phyloP scores from a whole-genome alignment of 352 stramenopile genomes.

The Phytophthora meadii region DNA sequence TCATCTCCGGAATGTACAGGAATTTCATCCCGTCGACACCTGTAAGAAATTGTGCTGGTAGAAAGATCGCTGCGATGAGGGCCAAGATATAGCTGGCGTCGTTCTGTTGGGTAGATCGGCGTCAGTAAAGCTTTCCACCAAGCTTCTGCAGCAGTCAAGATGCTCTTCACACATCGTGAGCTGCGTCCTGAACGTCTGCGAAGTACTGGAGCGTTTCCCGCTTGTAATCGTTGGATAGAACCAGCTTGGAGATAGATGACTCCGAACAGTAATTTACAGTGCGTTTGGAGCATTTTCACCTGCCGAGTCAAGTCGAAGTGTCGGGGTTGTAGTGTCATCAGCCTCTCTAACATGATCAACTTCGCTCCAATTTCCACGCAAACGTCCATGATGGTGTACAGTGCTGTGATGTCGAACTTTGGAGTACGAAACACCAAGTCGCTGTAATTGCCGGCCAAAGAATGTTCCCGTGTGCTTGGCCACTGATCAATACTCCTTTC shows the following conservation, averaged over 20 bases:
- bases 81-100: slow-evolving; percentile 43
- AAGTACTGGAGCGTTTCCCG: slow-evolving; percentile 72
- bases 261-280: slow-evolving; percentile 20
- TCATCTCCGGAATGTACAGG: slow-evolving; percentile 72
- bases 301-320: no score
- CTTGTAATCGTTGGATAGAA: slow-evolving; percentile 62
- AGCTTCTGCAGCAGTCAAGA: slow-evolving; percentile 57
- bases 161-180: slow-evolving; percentile 72
- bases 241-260: no score
- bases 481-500: not conserved
- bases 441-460: not conserved
- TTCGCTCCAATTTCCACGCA: not conserved
- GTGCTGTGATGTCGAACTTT: not conserved
- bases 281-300: no score
- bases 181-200: slow-evolving; percentile 74
- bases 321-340: no score
- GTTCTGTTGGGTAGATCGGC: slow-evolving; percentile 58
- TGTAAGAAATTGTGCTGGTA: slow-evolving; percentile 81
- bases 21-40: slow-evolving; percentile 90
- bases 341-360: no score
- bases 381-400: not conserved
- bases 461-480: not conserved
- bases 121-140: slow-evolving; percentile 64
- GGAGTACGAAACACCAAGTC: not conserved
- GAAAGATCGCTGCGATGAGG: slow-evolving; percentile 60